Conservation (phyloP, 2,329 filamentous ascomycete genomes). For the Sporothrix curviconia region DNA sequence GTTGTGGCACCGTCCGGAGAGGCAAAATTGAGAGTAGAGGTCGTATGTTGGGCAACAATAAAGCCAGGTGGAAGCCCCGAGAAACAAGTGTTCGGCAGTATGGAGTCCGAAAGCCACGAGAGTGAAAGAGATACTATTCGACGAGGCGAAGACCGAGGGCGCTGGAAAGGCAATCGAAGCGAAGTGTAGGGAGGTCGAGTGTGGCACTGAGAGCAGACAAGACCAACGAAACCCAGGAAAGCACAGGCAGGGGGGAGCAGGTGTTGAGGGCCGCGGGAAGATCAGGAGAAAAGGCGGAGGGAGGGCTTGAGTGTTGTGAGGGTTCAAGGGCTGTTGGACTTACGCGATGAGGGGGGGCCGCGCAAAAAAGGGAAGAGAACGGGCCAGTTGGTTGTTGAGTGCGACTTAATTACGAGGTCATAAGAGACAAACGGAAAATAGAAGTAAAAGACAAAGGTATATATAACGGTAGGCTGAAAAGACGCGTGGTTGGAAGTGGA, state of each 20-base stretch:
- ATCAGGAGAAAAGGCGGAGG: neutral
- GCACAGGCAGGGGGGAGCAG: neutral
- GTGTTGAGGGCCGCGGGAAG: neutral
- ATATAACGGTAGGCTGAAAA: slow-evolving; percentile 4
- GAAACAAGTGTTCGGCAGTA: no score
- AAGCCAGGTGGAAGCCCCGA: no score
- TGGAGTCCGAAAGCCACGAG: neutral
- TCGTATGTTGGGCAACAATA: no score
- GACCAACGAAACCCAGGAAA: neutral
- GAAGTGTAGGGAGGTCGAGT: neutral
- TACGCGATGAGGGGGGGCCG: neutral
- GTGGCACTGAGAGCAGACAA: neutral
- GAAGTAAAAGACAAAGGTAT: slow-evolving; percentile 1
- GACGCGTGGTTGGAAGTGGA: neutral
- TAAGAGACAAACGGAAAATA: slow-evolving; percentile 7
- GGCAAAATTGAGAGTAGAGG: no score
- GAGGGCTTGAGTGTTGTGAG: neutral
- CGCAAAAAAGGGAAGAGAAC: neutral
- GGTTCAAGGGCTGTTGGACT: neutral
- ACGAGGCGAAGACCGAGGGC: neutral
- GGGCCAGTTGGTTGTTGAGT: neutral
- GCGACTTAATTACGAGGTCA: slow-evolving; percentile 10
- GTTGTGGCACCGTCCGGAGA: no score
- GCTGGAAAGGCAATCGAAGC: neutral
- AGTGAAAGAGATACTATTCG: neutral